Base-by-base conservation (phyloP, 768 basidiomycete genomes). In the Tricholoma hemisulphureum region DNA sequence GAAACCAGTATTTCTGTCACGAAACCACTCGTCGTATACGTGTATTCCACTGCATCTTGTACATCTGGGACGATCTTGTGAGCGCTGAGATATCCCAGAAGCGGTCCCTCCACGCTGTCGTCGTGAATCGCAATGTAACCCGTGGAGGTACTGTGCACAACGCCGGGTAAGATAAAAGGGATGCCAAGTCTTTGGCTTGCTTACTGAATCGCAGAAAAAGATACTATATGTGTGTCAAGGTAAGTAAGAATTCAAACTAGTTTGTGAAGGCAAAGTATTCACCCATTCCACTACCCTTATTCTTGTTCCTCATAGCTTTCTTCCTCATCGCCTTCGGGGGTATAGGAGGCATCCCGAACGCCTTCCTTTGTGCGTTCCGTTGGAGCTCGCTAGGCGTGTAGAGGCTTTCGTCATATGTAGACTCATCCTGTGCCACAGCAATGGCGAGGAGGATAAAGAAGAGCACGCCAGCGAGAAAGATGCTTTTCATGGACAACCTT, bases 111-210 rank as follows among this genome's bases (percentile, higher is more conserved):
- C 18, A 52, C 34, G 16, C 24, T 49, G 10, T 43, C 51, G 8
- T 32, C 45, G 29, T 60, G 61, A 7, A 65, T 57, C 16, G 63
- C 55, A 16, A 65, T 65, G 24, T 62, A 56, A 6, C 63, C 63
- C 4, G 58, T 35, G 14, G 49, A 59, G 2, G 51, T 20, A 5
- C 54, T 62, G 35, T 6, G 29, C 11, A 26, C 28, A 13, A 13
- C 28, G 16, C 26, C 11, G 18, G 23, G 24, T 46, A 26, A 46
- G 41, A 13, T 6, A 49, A n/a, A 46, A 18, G 26, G 13, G 21
- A 14, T 14, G n/a, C 16, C 4, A 8, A 4, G 35, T 21, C 31
- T 16, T 21, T 10, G 21, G 20, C 24, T 16, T 10, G 24, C 32
- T 31, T 28, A 52, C 50, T 54, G 26, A 26, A 41, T 28, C 8